Evolutionary conservation across 2,329 filamentous ascomycete species (phyloP).

Genomic region (Dichotomopilus funicola): DNA sequence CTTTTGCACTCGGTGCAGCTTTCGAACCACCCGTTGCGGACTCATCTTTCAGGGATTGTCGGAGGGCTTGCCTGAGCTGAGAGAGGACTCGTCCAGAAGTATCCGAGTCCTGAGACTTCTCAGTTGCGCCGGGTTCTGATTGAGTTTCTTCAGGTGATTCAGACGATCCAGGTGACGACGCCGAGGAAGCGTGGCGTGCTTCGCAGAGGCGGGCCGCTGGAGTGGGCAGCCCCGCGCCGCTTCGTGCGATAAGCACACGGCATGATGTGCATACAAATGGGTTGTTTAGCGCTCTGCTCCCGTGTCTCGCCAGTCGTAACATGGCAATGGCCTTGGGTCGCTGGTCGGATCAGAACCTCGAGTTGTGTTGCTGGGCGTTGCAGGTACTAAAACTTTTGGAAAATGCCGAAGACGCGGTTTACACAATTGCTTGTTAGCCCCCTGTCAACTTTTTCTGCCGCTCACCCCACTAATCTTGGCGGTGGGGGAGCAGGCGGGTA

Average conservation of each 20-base stretch:
- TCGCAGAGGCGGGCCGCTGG: constrained; percentile 8
- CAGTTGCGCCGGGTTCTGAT: no score
- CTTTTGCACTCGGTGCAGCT: no score
- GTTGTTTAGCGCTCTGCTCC: constrained; percentile 8
- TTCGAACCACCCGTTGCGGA: no score
- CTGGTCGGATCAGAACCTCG: background rate
- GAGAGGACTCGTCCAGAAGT: no score
- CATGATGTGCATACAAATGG: constrained; percentile 21
- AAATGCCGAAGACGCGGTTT: no score
- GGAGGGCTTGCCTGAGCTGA: no score
- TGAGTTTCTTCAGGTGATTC: no score
- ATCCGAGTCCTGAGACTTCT: no score
- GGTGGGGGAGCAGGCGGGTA: no score
- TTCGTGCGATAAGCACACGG: constrained; percentile 12
- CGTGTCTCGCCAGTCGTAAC: constrained; percentile 17
- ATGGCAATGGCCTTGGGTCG: constrained; percentile 9
- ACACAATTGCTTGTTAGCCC: background rate
- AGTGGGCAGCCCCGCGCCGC: background rate
- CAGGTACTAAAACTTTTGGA: no score
- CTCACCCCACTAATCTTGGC: background rate
- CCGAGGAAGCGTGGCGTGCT: constrained; percentile 12
- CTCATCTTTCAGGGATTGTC: no score
- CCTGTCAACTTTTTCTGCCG: background rate
- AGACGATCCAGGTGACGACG: constrained; percentile 1
- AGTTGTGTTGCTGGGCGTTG: no score